Evolutionary conservation across 176 grass and related monocot species (phyloP), one percentile per base, ranked within the genome.

Genomic region (Lolium multiflorum): DNA sequence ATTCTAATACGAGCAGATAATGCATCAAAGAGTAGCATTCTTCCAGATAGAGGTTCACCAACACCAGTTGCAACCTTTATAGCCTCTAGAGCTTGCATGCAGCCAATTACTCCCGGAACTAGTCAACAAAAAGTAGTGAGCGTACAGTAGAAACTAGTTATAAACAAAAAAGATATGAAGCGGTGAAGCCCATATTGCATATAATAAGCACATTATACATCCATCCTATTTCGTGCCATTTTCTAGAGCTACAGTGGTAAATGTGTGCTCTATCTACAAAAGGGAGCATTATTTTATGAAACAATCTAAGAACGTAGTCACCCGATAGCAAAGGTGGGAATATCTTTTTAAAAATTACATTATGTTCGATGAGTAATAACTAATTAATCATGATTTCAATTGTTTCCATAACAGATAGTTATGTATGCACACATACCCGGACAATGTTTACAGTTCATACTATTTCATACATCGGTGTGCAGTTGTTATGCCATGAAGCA

Each of bases 41-140:
- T 94, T 83, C 92, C 90, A 70, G 83, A 91, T 52, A 99, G 92
- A 70, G 92, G 87, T 85, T 99, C 97, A 96, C 94, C 97, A 85
- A 99, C 82, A 85, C 67, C 78, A 82, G 84, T 83, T 43, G 92
- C 92, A 86, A 99, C 72, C 74, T 94, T 99, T 90, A 99, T 93
- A 81, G 92, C 97, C 90, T 99, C 97, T 66, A 99, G 80, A 88
- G 97, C 97, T 92, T 99, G 97, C 74, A 99, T 76, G 85, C 94
- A 99, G 63, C 97, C 94, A 88, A 99, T 96, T 71, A 94, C 90
- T 68, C 97, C 97, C 5, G 92, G 97, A 83, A 96, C 97, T 99
- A 82, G 41, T 80, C 8, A 93, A 83, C 21, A 67, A 87, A 88
- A 74, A 82, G 37, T 22, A 78, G 25, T 86, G 65, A 73, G 71